A percentile compares a stretch with the other conserved stretches of the same genome.
phyloP scores from a whole-genome alignment of 345 rosid species.

The Lepidium sativum region DNA sequence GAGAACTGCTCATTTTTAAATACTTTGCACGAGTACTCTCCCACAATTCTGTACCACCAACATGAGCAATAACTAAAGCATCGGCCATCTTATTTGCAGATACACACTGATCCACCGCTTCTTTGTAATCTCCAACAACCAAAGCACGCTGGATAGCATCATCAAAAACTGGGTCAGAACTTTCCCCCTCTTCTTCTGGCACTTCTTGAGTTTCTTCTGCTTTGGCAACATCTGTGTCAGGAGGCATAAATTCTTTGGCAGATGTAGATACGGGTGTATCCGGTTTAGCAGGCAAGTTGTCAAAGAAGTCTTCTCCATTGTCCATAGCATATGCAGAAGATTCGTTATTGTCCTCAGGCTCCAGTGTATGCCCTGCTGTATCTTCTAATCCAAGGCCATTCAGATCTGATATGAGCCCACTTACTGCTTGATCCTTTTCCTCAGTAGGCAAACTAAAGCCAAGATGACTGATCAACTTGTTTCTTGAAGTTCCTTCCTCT shows the following conservation, averaged over 20 bases:
- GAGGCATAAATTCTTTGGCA: slow-evolving; percentile 31
- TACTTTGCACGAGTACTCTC: slow-evolving; percentile 81
- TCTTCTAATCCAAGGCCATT: slow-evolving; percentile 46
- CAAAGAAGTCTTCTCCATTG: slow-evolving; percentile 95
- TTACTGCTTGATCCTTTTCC: slow-evolving; percentile 38
- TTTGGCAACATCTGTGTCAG: slow-evolving; percentile 28
- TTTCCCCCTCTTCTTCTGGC: slow-evolving; percentile 49
- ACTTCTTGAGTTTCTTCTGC: slow-evolving; percentile 38
- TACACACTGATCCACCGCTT: slow-evolving; percentile 83
- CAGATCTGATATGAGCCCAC: slow-evolving; percentile 46
- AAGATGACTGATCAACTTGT: slow-evolving; percentile 83
- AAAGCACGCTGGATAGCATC: slow-evolving; percentile 81
- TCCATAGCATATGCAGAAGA: slow-evolving; percentile 48
- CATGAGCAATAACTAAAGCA: slow-evolving; percentile 96
- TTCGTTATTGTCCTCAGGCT: slow-evolving; percentile 34
- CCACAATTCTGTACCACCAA: slow-evolving; percentile 89
- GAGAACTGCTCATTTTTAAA: slow-evolving; percentile 66
- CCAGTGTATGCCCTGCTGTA: slow-evolving; percentile 30
- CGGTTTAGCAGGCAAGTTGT: slow-evolving; percentile 88
- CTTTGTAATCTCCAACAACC: slow-evolving; percentile 91
- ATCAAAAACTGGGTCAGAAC: slow-evolving; percentile 67
- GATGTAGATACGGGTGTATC: slow-evolving; percentile 55
- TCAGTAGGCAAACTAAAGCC: slow-evolving; percentile 70
- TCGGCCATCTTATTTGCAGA: slow-evolving; percentile 83
- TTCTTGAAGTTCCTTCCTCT: slow-evolving; percentile 85